These are phyloP conservation scores for Microcyclosporella mali DNA, from an alignment of 2,329 filamentous ascomycete genomes.

Conservation along the genomic window DNA sequence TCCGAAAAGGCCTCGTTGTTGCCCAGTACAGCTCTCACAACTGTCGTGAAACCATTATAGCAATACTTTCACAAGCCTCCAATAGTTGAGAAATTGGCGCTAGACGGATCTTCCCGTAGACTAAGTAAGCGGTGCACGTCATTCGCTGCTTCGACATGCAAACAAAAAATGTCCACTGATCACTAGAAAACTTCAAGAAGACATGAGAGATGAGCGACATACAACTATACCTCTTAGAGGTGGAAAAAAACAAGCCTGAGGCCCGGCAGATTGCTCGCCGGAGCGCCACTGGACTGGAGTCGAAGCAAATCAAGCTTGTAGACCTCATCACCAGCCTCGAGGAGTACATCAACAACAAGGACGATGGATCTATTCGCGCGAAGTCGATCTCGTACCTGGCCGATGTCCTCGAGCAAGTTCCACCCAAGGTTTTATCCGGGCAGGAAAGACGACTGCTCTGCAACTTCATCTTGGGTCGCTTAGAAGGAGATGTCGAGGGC, in stretches of 20 bases:
- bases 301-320: conserved; percentile 55
- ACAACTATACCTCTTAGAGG: conserved; percentile 47
- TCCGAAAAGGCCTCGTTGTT: no score
- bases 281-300: conserved; percentile 48
- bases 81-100: no score
- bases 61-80: no score
- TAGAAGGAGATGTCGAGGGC: conserved; percentile 50
- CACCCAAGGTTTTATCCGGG: conserved; percentile 51
- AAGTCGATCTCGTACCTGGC: conserved; percentile 51
- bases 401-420: conserved; percentile 46
- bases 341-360: conserved; percentile 59
- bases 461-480: conserved; percentile 59
- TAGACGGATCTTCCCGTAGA: no score
- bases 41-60: no score
- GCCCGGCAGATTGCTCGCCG: conserved; percentile 38
- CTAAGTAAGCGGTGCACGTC: no score
- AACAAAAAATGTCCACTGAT: not conserved
- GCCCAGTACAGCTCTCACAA: no score
- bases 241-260: conserved; percentile 43
- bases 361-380: conserved; percentile 54
- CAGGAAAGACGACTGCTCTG: conserved; percentile 57
- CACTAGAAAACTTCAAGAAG: not conserved
- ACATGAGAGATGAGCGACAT: conserved; percentile 43
- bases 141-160: no score
- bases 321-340: conserved; percentile 58